Evolutionary conservation across 148 eudicot genomes (phyloP).

Genomic region (Vaccinium macrocarpon): DNA sequence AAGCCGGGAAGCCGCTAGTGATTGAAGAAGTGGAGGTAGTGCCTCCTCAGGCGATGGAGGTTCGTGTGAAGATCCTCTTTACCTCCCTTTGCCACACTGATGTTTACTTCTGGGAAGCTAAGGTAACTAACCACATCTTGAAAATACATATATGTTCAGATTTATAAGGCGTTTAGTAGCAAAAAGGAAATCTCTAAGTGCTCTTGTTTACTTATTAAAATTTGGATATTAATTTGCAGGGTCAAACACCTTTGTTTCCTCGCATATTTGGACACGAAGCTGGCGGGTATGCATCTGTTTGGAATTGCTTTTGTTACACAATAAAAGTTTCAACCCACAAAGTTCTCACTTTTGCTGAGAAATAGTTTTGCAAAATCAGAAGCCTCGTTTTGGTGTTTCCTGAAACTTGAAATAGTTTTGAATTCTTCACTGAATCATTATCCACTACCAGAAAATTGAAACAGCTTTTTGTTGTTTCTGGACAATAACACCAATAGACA

Average conservation of each 20-base stretch:
- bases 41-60: slow-evolving; percentile 37
- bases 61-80: slow-evolving; percentile 28
- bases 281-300: slow-evolving; percentile 30
- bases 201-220: slow-evolving; percentile 23
- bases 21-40: slow-evolving; percentile 49
- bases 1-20: slow-evolving; percentile 42
- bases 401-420: too few relatives aligned
- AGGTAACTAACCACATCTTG: slow-evolving; percentile 10
- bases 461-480: too few relatives aligned
- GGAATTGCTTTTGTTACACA: neutral
- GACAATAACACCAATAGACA: too few relatives aligned
- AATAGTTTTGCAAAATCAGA: neutral
- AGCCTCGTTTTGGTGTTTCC: too few relatives aligned
- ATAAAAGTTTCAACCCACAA: neutral
- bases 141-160: neutral
- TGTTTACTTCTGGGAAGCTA: slow-evolving; percentile 38
- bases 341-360: neutral
- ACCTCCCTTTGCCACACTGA: slow-evolving; percentile 43
- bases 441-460: too few relatives aligned
- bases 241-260: slow-evolving; percentile 24
- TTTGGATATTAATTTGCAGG: neutral
- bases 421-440: too few relatives aligned
- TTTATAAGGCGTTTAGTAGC: neutral
- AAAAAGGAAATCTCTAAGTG: neutral
- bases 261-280: slow-evolving; percentile 50